Conservation (phyloP, 2,329 filamentous ascomycete genomes). For the Sarocladium brachiariae region DNA sequence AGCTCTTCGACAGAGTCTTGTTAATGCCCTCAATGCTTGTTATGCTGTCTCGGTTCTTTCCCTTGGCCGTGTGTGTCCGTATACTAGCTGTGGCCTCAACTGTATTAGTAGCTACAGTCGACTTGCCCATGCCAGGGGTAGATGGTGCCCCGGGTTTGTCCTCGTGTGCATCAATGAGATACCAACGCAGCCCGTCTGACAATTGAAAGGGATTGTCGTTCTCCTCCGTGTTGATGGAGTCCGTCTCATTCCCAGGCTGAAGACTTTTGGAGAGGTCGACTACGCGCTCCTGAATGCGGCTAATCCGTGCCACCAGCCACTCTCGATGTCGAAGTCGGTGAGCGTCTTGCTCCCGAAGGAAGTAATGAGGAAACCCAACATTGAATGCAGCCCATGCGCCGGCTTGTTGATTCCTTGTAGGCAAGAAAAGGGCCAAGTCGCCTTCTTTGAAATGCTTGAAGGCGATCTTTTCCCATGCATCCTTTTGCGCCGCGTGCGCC, state of each 20-base stretch:
- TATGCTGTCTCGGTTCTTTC: constrained; percentile 36
- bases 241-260: constrained; percentile 40
- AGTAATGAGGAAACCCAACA: constrained; percentile 93
- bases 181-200: constrained; percentile 92
- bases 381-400: constrained; percentile 99
- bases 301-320: constrained; percentile 94
- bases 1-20: constrained; percentile 74
- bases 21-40: constrained; percentile 65
- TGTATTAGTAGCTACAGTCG: constrained; percentile 79
- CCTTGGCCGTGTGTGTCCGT: constrained; percentile 44
- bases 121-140: constrained; percentile 88
- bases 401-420: constrained; percentile 88
- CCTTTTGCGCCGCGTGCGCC: constrained; percentile 70
- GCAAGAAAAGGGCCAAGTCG: constrained; percentile 87
- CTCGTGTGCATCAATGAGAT: constrained; percentile 86
- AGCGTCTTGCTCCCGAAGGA: constrained; percentile 83
- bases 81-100: constrained; percentile 79
- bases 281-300: constrained; percentile 83
- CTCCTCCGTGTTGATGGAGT: constrained; percentile 55
- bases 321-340: constrained; percentile 81
- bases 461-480: constrained; percentile 92
- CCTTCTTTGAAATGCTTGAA: constrained; percentile 95
- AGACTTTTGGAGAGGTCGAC: constrained; percentile 84
- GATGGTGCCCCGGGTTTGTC: constrained; percentile 87
- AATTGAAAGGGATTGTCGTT: constrained; percentile 97